Evolutionary conservation across 345 rosid genomes (phyloP).

Genomic region (Salix viminalis): DNA sequence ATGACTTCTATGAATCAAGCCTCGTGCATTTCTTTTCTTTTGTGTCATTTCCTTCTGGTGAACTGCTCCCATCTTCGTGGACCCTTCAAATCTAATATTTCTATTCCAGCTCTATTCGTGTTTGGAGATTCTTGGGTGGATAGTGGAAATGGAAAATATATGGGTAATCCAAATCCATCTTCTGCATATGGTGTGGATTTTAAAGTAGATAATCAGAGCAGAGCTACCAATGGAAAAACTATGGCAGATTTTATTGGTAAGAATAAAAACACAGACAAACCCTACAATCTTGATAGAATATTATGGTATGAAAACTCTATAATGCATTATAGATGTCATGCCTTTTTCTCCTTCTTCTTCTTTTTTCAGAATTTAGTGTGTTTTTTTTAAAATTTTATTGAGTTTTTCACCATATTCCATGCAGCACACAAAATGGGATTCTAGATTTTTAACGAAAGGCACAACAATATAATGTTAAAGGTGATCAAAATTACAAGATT

Average conservation of each 20-base stretch:
- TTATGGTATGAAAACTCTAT: no score
- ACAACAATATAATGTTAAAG: no score
- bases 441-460: no score
- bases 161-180: not conserved
- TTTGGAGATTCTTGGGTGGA: not conserved
- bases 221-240: not conserved
- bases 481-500: no score
- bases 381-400: no score
- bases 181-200: not conserved
- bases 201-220: not conserved
- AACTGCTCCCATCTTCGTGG: not conserved
- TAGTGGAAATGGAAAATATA: not conserved
- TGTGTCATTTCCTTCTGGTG: not conserved
- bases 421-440: no score
- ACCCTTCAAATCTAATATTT: not conserved
- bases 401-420: no score
- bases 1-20: not conserved
- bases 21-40: not conserved
- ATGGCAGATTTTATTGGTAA: not conserved
- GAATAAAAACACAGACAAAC: not conserved
- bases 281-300: no score
- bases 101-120: not conserved
- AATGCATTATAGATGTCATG: no score
- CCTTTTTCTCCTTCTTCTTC: no score
- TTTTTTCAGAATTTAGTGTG: no score